Percentiles rank a stretch among this genome's conserved stretches.
phyloP scores from a whole-genome alignment of 176 grass and related monocot species.

The Triticum turgidum region DNA sequence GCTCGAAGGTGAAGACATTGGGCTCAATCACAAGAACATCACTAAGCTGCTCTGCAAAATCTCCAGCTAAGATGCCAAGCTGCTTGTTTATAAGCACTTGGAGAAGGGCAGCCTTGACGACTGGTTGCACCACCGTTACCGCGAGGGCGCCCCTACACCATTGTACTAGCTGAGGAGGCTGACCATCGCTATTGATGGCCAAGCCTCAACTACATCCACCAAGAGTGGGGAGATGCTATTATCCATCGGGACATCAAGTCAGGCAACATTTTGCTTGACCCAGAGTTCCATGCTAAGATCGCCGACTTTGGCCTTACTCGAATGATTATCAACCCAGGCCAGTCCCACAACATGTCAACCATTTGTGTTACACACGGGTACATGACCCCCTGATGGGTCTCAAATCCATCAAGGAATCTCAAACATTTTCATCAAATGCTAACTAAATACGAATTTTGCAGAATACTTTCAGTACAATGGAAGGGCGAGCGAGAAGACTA shows the following conservation, averaged over 20 bases:
- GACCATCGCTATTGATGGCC: conserved; percentile 52
- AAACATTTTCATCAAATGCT: too few species aligned
- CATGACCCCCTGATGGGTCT: conserved; percentile 45
- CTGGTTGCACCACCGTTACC: conserved; percentile 39
- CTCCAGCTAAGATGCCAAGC: conserved; percentile 45
- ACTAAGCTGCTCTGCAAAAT: conserved; percentile 58
- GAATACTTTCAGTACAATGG: neutral
- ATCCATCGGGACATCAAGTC: conserved; percentile 77
- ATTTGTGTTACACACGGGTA: conserved; percentile 60
- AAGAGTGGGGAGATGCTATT: conserved; percentile 31
- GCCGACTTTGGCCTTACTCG: conserved; percentile 50
- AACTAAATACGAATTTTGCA: neutral
- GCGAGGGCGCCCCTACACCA: conserved; percentile 4
- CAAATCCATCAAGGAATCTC: neutral
- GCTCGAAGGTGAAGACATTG: conserved; percentile 52
- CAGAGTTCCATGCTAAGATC: conserved; percentile 51
- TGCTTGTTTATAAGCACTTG: conserved; percentile 74
- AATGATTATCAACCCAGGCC: conserved; percentile 41
- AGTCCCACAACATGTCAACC: conserved; percentile 42
- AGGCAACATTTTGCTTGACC: conserved; percentile 65
- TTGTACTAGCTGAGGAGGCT: conserved; percentile 56
- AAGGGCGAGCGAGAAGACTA: neutral
- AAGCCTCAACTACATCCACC: conserved; percentile 72
- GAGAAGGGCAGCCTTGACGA: conserved; percentile 61
- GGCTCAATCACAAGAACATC: conserved; percentile 48